A percentile compares a stretch with the other conserved stretches of the same genome.
Evolutionary conservation across 495 filamentous ascomycete genomes (phyloP).

Genomic region (Penicillium turbatum): DNA sequence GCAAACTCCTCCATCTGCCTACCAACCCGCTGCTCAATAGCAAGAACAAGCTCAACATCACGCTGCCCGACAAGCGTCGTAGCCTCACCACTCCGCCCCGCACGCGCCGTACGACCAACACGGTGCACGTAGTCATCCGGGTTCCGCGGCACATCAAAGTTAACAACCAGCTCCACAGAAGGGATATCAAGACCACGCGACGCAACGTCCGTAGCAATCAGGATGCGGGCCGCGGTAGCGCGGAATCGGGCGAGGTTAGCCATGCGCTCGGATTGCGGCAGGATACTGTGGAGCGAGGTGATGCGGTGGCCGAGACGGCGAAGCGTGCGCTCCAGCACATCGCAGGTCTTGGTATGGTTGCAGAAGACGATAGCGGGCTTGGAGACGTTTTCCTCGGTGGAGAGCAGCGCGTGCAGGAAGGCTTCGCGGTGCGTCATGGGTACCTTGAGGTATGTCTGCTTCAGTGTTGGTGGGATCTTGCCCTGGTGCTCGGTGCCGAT

Average conservation of each 20-base stretch:
- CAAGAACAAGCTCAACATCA: conserved; percentile 79
- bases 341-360: conserved; percentile 86
- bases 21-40: conserved; percentile 82
- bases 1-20: conserved; percentile 73
- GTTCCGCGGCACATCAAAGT: conserved; percentile 92
- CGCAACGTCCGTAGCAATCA: conserved; percentile 95
- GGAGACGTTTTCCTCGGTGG: conserved; percentile 67
- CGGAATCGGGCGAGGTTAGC: conserved; percentile 88
- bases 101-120: conserved; percentile 90
- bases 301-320: conserved; percentile 82
- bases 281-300: conserved; percentile 80
- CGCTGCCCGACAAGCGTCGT: conserved; percentile 90
- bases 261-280: conserved; percentile 77
- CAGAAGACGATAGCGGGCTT: conserved; percentile 87
- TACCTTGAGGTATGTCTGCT: conserved; percentile 80
- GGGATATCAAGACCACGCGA: conserved; percentile 96
- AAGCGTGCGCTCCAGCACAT: conserved; percentile 79
- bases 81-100: conserved; percentile 73
- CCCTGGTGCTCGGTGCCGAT: conserved; percentile 63
- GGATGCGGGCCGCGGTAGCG: conserved; percentile 80
- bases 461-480: conserved; percentile 73
- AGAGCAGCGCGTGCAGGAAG: conserved; percentile 85
- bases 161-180: conserved; percentile 82
- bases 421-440: conserved; percentile 88
- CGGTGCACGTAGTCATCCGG: conserved; percentile 98